Percentiles rank a stretch among this genome's conserved stretches.
Conservation (phyloP, 2,329 filamentous ascomycete genomes). For the Blumeriella jaapii region DNA sequence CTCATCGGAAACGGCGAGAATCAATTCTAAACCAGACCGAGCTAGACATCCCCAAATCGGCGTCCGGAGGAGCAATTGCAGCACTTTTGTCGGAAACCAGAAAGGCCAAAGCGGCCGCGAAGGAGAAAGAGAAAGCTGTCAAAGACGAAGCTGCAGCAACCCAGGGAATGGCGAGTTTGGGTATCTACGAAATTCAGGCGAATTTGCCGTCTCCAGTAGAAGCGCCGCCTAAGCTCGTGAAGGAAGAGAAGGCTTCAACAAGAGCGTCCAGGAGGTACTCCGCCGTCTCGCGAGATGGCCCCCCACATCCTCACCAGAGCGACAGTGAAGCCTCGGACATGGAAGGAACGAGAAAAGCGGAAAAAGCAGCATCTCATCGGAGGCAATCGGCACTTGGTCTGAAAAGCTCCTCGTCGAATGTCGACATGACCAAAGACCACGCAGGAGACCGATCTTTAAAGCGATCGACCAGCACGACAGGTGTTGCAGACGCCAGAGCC, state of each 20-base stretch:
- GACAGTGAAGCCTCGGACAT: constrained; percentile 21
- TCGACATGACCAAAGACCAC: constrained; percentile 8
- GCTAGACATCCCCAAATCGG: constrained; percentile 10
- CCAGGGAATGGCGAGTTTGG: constrained; percentile 18
- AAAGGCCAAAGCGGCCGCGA: constrained; percentile 20
- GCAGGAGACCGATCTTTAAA: constrained; percentile 15
- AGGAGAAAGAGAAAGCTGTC: constrained; percentile 18
- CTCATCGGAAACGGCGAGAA: constrained; percentile 25
- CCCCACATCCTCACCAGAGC: neutral
- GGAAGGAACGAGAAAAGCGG: constrained; percentile 12
- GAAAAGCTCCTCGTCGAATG: constrained; percentile 11
- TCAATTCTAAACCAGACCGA: constrained; percentile 23
- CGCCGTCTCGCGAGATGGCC: constrained; percentile 10
- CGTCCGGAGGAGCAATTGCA: constrained; percentile 20
- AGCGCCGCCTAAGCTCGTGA: constrained; percentile 2
- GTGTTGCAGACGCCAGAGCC: constrained; percentile 9
- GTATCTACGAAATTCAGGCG: constrained; percentile 24
- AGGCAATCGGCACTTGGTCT: constrained; percentile 24
- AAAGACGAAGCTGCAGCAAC: constrained; percentile 11
- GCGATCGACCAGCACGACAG: constrained; percentile 12
- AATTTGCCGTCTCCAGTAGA: constrained; percentile 16
- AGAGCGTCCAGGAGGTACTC: constrained; percentile 20
- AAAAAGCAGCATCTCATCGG: constrained; percentile 11
- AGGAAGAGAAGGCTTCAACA: constrained; percentile 12
- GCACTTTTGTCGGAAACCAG: constrained; percentile 24